These are phyloP conservation scores for Leccinum brunneo-olivaceum DNA, from an alignment of 1,284 basidiomycete species.

Conservation along the genomic window DNA sequence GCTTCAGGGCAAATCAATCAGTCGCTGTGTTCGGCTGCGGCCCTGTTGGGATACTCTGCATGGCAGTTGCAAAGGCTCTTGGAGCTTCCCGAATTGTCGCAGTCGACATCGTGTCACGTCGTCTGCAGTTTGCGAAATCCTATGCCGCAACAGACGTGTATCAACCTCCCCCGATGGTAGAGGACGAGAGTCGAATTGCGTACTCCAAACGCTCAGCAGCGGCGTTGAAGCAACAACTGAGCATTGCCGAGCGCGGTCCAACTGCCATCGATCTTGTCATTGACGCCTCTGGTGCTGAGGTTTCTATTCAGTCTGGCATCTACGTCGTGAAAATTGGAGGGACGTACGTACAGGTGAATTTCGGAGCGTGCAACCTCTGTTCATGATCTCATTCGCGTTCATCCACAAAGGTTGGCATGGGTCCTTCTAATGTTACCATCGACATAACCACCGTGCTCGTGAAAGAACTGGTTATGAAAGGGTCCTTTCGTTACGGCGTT, in stretches of 20 bases:
- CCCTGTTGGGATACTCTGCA: constrained; percentile 87
- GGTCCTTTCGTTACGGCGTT: constrained; percentile 85
- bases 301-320: constrained; percentile 79
- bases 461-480: constrained; percentile 79
- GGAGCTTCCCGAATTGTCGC: constrained; percentile 78
- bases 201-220: constrained; percentile 68
- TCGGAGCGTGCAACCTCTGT: background rate
- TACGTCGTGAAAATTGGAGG: constrained; percentile 70
- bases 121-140: constrained; percentile 80
- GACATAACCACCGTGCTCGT: constrained; percentile 55
- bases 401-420: constrained; percentile 63
- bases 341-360: constrained; percentile 57
- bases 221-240: constrained; percentile 50
- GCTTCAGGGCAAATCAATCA: constrained; percentile 65
- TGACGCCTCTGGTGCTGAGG: constrained; percentile 87
- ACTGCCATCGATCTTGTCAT: constrained; percentile 65
- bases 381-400: constrained; percentile 3
- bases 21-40: constrained; percentile 86
- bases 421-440: constrained; percentile 54
- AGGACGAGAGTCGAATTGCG: constrained; percentile 59
- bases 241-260: constrained; percentile 53
- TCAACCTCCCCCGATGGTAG: constrained; percentile 55
- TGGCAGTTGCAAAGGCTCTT: constrained; percentile 88
- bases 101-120: constrained; percentile 77
- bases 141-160: constrained; percentile 88